These are phyloP conservation scores for Blumeria graminis DNA, from an alignment of 2,329 filamentous ascomycete genomes.

Conservation along the genomic window DNA sequence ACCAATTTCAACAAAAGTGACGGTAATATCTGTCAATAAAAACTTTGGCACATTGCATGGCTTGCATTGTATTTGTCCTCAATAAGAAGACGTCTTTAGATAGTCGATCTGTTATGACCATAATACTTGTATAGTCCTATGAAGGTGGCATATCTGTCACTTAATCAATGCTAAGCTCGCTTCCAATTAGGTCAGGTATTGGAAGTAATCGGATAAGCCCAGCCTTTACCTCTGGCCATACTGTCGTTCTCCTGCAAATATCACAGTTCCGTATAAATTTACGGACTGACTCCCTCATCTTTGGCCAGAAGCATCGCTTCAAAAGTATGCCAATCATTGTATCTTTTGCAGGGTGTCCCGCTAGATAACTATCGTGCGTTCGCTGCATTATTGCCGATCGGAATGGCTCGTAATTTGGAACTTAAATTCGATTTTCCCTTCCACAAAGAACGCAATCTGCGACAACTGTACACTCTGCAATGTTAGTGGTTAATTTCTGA, in stretches of 20 bases:
- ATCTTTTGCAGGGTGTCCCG: background rate
- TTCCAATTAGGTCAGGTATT: background rate
- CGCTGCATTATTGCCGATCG: background rate
- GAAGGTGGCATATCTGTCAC: background rate
- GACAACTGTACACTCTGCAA: background rate
- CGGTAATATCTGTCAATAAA: background rate
- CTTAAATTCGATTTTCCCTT: background rate
- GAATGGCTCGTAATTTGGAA: background rate
- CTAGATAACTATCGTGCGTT: background rate
- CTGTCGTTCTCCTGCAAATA: background rate
- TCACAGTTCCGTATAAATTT: background rate
- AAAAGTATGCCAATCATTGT: background rate
- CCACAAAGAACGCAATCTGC: background rate
- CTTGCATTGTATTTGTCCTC: background rate
- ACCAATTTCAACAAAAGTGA: too few species aligned
- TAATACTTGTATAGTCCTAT: background rate
- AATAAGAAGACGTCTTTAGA: background rate
- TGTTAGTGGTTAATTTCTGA: background rate
- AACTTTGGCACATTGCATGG: background rate
- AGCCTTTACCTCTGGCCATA: background rate
- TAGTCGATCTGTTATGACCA: background rate
- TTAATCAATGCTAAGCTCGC: background rate
- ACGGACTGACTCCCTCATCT: background rate
- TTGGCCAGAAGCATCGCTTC: background rate
- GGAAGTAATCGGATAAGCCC: background rate